A percentile compares a stretch with the other conserved stretches of the same genome.
phyloP scores from a whole-genome alignment of 108 stramenopile species.

The Nitzschia putrida region DNA sequence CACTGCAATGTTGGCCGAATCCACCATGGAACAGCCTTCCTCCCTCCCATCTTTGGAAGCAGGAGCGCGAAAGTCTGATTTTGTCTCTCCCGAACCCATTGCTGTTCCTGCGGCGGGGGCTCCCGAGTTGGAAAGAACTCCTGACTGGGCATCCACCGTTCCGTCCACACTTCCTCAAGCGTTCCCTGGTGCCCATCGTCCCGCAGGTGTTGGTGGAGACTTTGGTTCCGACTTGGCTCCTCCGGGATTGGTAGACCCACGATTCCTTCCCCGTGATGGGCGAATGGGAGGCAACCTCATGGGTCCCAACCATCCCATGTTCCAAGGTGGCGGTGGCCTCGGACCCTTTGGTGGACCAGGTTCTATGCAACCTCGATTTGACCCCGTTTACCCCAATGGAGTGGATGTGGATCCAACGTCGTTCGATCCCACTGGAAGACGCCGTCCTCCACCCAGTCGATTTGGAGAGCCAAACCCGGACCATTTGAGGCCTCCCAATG shows the following conservation, averaged over 20 bases:
- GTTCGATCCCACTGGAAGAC: slow-evolving; percentile 28
- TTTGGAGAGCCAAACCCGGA: slow-evolving; percentile 80
- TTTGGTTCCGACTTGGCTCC: slow-evolving; percentile 76
- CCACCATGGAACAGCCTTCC: not conserved
- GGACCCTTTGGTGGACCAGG: slow-evolving; percentile 46
- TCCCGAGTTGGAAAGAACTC: not conserved
- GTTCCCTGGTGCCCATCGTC: slow-evolving; percentile 30
- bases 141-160: not conserved
- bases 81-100: slow-evolving; percentile 6
- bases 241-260: slow-evolving; percentile 50
- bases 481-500: slow-evolving; percentile 69
- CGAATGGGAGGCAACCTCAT: slow-evolving; percentile 66
- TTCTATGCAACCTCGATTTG: slow-evolving; percentile 78
- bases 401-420: slow-evolving; percentile 41
- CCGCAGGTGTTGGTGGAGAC: slow-evolving; percentile 41
- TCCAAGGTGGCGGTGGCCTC: slow-evolving; percentile 37
- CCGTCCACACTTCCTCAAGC: slow-evolving; percentile 38
- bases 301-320: slow-evolving; percentile 84
- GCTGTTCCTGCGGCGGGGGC: slow-evolving; percentile 6
- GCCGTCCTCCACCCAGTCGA: slow-evolving; percentile 26
- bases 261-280: slow-evolving; percentile 11
- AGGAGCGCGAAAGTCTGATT: slow-evolving; percentile 1
- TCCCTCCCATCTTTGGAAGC: no score
- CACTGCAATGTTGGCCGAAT: not conserved
- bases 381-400: slow-evolving; percentile 74